Base-by-base conservation (phyloP, 306 rosid species). In the Nissolia schottii region DNA sequence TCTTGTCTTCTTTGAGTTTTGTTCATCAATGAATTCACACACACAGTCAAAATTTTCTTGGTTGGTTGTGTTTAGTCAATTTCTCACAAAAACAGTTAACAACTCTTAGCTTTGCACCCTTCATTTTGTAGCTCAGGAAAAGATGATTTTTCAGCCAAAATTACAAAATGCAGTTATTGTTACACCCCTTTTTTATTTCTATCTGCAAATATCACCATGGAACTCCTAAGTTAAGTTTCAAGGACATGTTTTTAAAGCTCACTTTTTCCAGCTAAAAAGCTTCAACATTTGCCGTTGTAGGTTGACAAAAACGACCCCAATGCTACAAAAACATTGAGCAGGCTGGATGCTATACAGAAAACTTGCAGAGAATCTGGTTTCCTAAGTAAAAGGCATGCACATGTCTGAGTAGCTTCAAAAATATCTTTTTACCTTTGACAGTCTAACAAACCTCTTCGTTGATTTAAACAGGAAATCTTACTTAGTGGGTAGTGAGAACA, bases 261-360 rank as follows among this genome's bases (percentile, higher is more conserved):
- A 13, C 31, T 1, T 71, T 24, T 64, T 61, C 73, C 77, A 34
- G 15, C 67, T 78, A 63, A 55, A 35, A 54, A n/a, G 19, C 13
- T 76, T 20, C 54, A 2, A 9, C 67, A 27, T 71, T 53, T 79
- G 77, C 67, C 65, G 3, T 67, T 81, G 27, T 72, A 94, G 99
- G 95, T 94, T 74, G 86, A 89, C 91, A 81, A 64, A 77, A 81
- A 83, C 70, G 97, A 94, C 71, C 99, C 93, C 58, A 86, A 88
- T 85, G 96, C 96, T 32, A 66, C 90, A 67, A 94, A 88, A 86
- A 84, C 97, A 20, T 68, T 89, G 85, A 87, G 78, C 84, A 85
- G 99, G 84, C 77, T 94, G 62, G 95, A 80, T 78, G 82, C 80
- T 14, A 81, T 89, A 81, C 96, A 87, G 86, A 86, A 84, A 74